Percentiles rank a stretch among this genome's conserved stretches.
Conservation (phyloP, 164 flowering plant species). For the Liriodendron chinense region DNA sequence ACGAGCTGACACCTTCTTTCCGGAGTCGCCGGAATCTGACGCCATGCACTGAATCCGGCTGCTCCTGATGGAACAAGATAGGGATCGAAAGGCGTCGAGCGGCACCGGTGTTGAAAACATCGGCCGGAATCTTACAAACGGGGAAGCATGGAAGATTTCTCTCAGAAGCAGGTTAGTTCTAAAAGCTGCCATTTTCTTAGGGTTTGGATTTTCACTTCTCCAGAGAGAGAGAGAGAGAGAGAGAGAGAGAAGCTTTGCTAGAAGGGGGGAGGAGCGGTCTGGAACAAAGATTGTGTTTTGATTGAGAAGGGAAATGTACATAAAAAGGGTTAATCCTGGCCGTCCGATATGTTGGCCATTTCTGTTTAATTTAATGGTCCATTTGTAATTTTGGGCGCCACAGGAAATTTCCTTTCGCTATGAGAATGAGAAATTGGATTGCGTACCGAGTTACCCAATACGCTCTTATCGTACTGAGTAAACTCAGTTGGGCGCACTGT, state of each 20-base stretch:
- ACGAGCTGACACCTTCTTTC: constrained; percentile 67
- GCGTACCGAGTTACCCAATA: no score
- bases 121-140: constrained; percentile 1
- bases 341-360: background rate
- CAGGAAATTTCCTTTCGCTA: no score
- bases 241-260: background rate
- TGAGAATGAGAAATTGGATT: no score
- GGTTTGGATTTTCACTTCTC: background rate
- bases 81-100: constrained; percentile 5
- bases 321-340: background rate
- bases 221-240: background rate
- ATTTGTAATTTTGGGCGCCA: no score
- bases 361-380: no score
- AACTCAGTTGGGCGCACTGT: no score
- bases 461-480: no score
- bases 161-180: constrained; percentile 37
- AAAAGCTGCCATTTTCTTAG: constrained; percentile 44
- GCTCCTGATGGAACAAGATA: constrained; percentile 20
- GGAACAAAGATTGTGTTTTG: background rate
- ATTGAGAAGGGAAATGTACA: background rate
- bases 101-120: constrained; percentile 10
- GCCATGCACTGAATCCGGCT: constrained; percentile 51
- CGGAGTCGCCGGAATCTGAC: constrained; percentile 40
- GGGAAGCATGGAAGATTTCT: constrained; percentile 24
- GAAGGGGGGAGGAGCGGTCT: background rate